Conservation (phyloP, 2,329 filamentous ascomycete species). For the Cercospora zeina region DNA sequence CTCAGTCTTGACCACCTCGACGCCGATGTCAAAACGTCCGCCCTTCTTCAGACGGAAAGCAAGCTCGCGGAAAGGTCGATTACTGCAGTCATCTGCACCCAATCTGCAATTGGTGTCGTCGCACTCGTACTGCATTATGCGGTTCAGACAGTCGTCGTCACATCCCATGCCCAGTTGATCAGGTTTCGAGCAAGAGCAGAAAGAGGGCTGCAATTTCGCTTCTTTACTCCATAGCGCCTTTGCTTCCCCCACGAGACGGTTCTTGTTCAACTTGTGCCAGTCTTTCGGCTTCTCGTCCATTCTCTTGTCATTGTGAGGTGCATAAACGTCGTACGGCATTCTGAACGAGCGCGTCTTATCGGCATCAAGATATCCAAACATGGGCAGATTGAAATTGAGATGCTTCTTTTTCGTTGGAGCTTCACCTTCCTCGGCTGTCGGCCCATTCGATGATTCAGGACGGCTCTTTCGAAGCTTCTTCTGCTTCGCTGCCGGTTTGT, state of each 20-base stretch:
- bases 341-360: constrained; percentile 70
- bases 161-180: constrained; percentile 69
- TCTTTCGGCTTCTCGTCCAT: constrained; percentile 90
- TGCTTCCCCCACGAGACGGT: constrained; percentile 67
- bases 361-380: constrained; percentile 54
- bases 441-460: constrained; percentile 27
- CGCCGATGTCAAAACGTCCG: constrained; percentile 85
- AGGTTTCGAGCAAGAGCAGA: constrained; percentile 68
- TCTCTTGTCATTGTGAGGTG: constrained; percentile 64
- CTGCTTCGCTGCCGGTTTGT: constrained; percentile 42
- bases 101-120: constrained; percentile 85
- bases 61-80: constrained; percentile 83
- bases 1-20: constrained; percentile 88
- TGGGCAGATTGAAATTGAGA: constrained; percentile 38
- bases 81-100: constrained; percentile 71
- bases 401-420: constrained; percentile 55
- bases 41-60: constrained; percentile 70
- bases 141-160: constrained; percentile 86
- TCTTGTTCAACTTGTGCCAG: constrained; percentile 89
- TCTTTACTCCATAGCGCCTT: constrained; percentile 40
- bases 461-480: constrained; percentile 47
- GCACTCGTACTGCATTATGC: constrained; percentile 97
- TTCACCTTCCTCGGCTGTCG: constrained; percentile 39
- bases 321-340: constrained; percentile 85
- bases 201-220: constrained; percentile 35